Evolutionary conservation across 2,329 filamentous ascomycete genomes (phyloP).

Genomic region (Harringtonia lauricola): DNA sequence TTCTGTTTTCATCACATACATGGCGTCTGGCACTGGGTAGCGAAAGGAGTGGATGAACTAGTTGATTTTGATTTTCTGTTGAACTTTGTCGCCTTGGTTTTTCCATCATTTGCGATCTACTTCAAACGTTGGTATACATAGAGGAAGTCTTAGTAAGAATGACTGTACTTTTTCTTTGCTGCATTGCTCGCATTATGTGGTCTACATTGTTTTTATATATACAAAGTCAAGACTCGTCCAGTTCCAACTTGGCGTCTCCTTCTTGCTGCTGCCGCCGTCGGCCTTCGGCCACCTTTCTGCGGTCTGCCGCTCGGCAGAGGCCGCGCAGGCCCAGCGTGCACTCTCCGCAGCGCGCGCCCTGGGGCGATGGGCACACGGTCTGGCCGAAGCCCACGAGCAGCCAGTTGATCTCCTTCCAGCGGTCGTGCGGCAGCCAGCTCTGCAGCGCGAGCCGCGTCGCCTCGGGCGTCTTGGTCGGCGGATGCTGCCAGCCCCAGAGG

Average conservation of each 20-base stretch:
- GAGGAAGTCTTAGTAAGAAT: no score
- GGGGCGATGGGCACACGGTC: conserved; percentile 64
- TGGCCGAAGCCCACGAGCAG: conserved; percentile 82
- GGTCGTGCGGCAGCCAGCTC: conserved; percentile 71
- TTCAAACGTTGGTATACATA: no score
- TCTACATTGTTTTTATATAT: no score
- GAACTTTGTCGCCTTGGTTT: background rate
- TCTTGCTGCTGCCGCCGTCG: conserved; percentile 34
- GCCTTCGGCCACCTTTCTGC: conserved; percentile 48
- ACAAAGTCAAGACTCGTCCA: no score
- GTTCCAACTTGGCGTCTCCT: background rate
- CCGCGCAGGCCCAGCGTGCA: conserved; percentile 70
- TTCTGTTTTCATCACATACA: background rate
- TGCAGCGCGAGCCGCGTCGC: conserved; percentile 67
- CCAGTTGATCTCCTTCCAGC: conserved; percentile 88
- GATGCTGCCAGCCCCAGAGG: conserved; percentile 74
- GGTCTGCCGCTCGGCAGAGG: conserved; percentile 63
- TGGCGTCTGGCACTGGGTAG: conserved; percentile 6
- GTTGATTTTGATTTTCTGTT: background rate
- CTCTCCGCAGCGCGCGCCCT: conserved; percentile 71
- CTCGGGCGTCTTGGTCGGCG: conserved; percentile 60
- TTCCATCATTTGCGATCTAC: background rate
- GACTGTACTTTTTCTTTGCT: no score
- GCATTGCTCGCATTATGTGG: no score
- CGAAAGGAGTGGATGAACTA: conserved; percentile 2